Percentiles rank a stretch among this genome's conserved stretches.
phyloP scores from a whole-genome alignment of 768 basidiomycete species.

The Galerina sulciceps region DNA sequence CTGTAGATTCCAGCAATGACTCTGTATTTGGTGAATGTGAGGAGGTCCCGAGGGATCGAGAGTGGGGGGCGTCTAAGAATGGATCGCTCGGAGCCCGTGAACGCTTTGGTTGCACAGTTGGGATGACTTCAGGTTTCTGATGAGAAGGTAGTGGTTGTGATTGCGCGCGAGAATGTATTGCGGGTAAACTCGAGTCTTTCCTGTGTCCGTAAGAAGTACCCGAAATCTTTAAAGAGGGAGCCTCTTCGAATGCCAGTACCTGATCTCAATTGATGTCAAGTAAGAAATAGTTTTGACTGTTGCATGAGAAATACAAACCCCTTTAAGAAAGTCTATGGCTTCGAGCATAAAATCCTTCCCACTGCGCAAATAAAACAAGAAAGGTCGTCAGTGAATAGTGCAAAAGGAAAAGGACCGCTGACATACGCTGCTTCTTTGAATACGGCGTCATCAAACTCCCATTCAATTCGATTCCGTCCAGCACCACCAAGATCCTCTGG shows the following conservation, averaged over 20 bases:
- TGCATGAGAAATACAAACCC: conserved; percentile 56
- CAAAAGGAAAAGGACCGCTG: conserved; percentile 14
- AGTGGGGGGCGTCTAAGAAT: conserved; percentile 73
- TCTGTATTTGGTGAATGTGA: conserved; percentile 47
- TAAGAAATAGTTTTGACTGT: conserved; percentile 10
- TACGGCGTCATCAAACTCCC: conserved; percentile 94
- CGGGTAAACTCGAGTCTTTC: conserved; percentile 40
- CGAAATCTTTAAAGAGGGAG: conserved; percentile 41
- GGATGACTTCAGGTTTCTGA: conserved; percentile 44
- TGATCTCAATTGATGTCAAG: conserved; percentile 21
- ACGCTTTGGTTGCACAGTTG: conserved; percentile 60
- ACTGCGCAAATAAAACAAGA: conserved; percentile 43
- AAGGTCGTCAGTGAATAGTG: conserved; percentile 20
- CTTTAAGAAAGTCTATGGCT: conserved; percentile 88
- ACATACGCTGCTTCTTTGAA: conserved; percentile 94
- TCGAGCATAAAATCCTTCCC: conserved; percentile 96
- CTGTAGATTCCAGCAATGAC: conserved; percentile 30
- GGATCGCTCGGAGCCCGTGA: conserved; percentile 79
- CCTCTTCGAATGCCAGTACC: conserved; percentile 76
- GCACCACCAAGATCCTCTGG: conserved; percentile 84
- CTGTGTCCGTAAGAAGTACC: conserved; percentile 33
- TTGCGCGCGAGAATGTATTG: conserved; percentile 56
- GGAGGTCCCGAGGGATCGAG: conserved; percentile 58
- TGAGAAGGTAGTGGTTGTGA: conserved; percentile 56
- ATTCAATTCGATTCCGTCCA: conserved; percentile 71